These are phyloP conservation scores for Lupinus albus DNA, from an alignment of 306 rosid genomes.

Conservation along the genomic window DNA sequence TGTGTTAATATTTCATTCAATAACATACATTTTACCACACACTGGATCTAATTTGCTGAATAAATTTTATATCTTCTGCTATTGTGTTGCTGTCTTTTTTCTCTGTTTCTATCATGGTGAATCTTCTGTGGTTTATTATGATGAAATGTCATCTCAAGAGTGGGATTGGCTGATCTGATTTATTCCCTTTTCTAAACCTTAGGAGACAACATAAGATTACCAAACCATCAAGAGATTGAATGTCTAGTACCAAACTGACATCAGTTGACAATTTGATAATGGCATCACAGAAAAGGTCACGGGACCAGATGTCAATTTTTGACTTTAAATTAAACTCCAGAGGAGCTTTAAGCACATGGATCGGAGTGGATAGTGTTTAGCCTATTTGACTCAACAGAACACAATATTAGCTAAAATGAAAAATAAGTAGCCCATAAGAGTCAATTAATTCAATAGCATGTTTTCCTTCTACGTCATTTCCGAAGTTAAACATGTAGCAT, in stretches of 20 bases:
- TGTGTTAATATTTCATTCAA: too few relatives aligned
- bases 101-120: too few relatives aligned
- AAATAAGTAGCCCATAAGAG: background rate
- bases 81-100: too few relatives aligned
- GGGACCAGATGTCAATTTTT: background rate
- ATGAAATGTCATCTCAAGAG: conserved; percentile 14
- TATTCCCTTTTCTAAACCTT: conserved; percentile 16
- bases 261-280: background rate
- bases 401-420: background rate
- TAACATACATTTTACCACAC: too few relatives aligned
- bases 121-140: background rate
- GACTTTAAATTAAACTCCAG: background rate
- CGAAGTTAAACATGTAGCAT: conserved; percentile 5
- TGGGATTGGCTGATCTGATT: conserved; percentile 20
- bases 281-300: background rate
- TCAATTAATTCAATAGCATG: background rate
- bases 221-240: conserved; percentile 18
- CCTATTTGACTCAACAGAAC: conserved; percentile 8
- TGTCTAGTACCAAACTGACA: conserved; percentile 16
- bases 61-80: too few relatives aligned
- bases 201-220: background rate
- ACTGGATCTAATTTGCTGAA: too few relatives aligned
- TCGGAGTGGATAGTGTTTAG: background rate
- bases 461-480: conserved; percentile 11
- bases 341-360: background rate